Percentiles rank a stretch among this genome's conserved stretches.
Evolutionary conservation across 2,329 filamentous ascomycete genomes (phyloP).

Genomic region (Aspergillus sclerotialis): DNA sequence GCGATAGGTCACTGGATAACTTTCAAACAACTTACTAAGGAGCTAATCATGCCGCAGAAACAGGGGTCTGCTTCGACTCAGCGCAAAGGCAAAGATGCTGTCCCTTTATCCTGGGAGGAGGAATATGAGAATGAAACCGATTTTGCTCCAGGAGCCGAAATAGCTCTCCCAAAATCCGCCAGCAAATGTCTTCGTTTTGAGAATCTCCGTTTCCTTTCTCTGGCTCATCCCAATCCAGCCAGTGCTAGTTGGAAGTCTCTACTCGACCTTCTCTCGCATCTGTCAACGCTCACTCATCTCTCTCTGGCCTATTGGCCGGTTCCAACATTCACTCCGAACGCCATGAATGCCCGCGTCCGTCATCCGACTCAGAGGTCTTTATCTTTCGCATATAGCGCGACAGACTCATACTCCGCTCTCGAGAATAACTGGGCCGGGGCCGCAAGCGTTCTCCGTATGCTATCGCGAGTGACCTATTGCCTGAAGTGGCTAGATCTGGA

Average conservation of each 20-base stretch:
- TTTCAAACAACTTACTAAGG: conserved; percentile 41
- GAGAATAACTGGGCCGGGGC: conserved; percentile 53
- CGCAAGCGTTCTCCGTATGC: conserved; percentile 48
- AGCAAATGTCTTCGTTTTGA: conserved; percentile 36
- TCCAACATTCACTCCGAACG: conserved; percentile 51
- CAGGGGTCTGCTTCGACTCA: conserved; percentile 1
- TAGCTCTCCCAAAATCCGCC: conserved; percentile 15
- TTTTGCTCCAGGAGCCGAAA: not conserved
- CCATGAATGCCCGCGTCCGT: conserved; percentile 38
- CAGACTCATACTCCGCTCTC: conserved; percentile 45
- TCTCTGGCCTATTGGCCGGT: conserved; percentile 57
- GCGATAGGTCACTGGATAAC: conserved; percentile 44
- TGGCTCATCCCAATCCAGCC: conserved; percentile 42
- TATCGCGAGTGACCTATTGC: conserved; percentile 51
- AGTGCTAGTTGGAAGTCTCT: conserved; percentile 50
- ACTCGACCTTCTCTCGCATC: conserved; percentile 44
- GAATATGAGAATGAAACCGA: conserved; percentile 9
- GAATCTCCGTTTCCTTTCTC: conserved; percentile 51
- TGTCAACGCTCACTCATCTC: conserved; percentile 54
- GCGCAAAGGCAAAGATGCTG: conserved; percentile 6
- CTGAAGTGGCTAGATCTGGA: conserved; percentile 57
- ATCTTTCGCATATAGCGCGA: conserved; percentile 43
- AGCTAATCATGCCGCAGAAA: conserved; percentile 29
- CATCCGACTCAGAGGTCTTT: conserved; percentile 33
- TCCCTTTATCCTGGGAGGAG: conserved; percentile 39